These are phyloP conservation scores for Ceratonia siliqua DNA, from an alignment of 306 rosid genomes.

Conservation along the genomic window DNA sequence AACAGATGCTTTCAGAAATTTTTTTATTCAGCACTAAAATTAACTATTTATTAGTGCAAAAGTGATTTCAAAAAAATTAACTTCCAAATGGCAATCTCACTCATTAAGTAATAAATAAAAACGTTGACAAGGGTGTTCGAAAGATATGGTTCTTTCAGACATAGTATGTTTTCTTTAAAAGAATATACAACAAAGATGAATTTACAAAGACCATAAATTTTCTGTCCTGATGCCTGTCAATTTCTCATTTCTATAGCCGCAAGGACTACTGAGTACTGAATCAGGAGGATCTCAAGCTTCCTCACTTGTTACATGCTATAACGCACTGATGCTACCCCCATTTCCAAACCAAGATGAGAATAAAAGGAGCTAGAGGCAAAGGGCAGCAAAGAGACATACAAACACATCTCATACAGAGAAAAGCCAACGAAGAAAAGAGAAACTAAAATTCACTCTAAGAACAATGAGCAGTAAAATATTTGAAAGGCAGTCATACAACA, in stretches of 20 bases:
- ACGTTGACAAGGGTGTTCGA: background rate
- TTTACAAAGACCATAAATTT: background rate
- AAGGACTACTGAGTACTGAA: background rate
- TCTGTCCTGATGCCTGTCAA: background rate
- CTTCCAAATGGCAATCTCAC: background rate
- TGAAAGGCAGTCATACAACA: slow-evolving; percentile 6
- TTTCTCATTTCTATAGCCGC: background rate
- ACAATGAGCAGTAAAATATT: background rate
- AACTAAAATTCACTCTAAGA: slow-evolving; percentile 18
- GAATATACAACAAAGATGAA: slow-evolving; percentile 9
- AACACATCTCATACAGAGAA: slow-evolving; percentile 6
- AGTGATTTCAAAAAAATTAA: background rate
- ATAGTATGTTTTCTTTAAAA: background rate
- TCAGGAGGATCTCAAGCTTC: slow-evolving; percentile 22
- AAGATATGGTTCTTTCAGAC: background rate
- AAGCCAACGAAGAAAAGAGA: slow-evolving; percentile 10
- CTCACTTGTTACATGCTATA: slow-evolving; percentile 1
- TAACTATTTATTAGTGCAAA: slow-evolving; percentile 16
- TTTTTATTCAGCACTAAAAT: background rate
- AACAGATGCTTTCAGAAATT: background rate
- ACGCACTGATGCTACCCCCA: too few relatives aligned
- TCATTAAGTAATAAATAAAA: background rate
- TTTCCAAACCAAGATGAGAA: slow-evolving; percentile 10
- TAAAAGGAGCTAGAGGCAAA: background rate
- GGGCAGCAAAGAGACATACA: background rate